Percentiles rank a stretch among this genome's conserved stretches.
Evolutionary conservation across 2,329 filamentous ascomycete genomes (phyloP).

Genomic region (Fusarium haematococcum): DNA sequence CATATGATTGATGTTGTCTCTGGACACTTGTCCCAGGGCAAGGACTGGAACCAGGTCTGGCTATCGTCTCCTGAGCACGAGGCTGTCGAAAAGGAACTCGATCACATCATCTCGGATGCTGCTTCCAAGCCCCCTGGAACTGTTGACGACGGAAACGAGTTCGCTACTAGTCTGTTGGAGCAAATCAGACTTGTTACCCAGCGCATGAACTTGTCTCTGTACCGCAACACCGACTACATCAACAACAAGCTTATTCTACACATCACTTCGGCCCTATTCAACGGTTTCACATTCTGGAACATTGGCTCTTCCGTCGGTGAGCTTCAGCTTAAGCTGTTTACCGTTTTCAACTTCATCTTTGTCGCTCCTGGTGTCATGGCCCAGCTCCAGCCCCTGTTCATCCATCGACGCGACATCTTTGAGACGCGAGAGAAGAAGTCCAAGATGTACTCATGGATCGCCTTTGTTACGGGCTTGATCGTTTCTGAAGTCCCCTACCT

Average conservation of each 20-base stretch:
- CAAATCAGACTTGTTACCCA: constrained; percentile 74
- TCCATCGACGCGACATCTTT: constrained; percentile 61
- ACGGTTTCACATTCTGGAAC: constrained; percentile 72
- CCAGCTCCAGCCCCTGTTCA: constrained; percentile 61
- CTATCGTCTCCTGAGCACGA: constrained; percentile 70
- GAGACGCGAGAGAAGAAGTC: constrained; percentile 62
- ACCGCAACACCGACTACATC: constrained; percentile 74
- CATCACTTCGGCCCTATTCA: constrained; percentile 66
- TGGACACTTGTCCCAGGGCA: constrained; percentile 58
- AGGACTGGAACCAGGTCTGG: constrained; percentile 79
- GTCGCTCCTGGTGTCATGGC: constrained; percentile 68
- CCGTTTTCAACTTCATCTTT: constrained; percentile 73
- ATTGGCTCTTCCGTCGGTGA: constrained; percentile 63
- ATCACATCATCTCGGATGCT: constrained; percentile 69
- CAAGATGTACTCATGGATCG: constrained; percentile 70
- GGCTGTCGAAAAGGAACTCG: constrained; percentile 70
- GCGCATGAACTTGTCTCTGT: constrained; percentile 73
- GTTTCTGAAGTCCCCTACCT: constrained; percentile 62
- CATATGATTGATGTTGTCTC: constrained; percentile 76
- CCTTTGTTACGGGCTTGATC: constrained; percentile 66
- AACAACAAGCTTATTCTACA: constrained; percentile 72
- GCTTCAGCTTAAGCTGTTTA: constrained; percentile 67
- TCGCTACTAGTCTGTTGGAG: constrained; percentile 73
- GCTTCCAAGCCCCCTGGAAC: constrained; percentile 56
- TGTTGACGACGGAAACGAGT: constrained; percentile 71